Base-by-base conservation (phyloP, 148 eudicot genomes). In the Arctostaphylos glauca region DNA sequence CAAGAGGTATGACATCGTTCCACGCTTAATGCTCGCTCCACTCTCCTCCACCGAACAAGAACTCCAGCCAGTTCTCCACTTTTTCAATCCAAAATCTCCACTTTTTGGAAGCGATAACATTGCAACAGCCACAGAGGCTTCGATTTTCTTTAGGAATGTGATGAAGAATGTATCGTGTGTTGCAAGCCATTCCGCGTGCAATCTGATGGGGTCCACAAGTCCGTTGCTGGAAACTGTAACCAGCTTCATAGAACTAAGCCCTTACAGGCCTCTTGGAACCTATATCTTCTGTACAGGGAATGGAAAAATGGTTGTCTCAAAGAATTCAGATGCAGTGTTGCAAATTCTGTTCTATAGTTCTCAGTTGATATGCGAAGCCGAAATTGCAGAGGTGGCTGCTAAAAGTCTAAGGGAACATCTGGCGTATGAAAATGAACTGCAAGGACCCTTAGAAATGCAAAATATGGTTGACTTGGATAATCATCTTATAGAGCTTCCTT, bases 191-290 rank as follows among this genome's bases (percentile, higher is more conserved):
- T 91, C 86, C 12, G 98, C 98, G 2, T 90, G 97, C 80, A 86
- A 91, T 66, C 85, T 89, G 85, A 94, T 87, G 96, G 95, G 96
- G 55, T 86, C 87, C 73, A 90, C 98, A 8, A 92, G 88, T 84
- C 80, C 87, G 78, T 77, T 94, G 81, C 84, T 94, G 13, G 95
- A 92, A 74, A 92, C 89, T 54, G 53, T 93, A 9, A 81, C 90
- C 5, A 87, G 83, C 58, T 88, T 92, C 44, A 76, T 92, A 46
- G 86, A 93, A 80, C 89, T 93, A 31, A 96, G 98, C 79, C 98
- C 98, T 76, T 96, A 94, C 74, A 89, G 95, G 84, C 98, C 98
- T 85, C 94, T 92, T 68, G 98, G 98, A 16, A 88, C 87, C 9
- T 93, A 88, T 64, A 75, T 94, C 23, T 93, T 96, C 83, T 91